phyloP scores from a whole-genome alignment of 2,329 filamentous ascomycete genomes.

The Cercospora sesami region DNA sequence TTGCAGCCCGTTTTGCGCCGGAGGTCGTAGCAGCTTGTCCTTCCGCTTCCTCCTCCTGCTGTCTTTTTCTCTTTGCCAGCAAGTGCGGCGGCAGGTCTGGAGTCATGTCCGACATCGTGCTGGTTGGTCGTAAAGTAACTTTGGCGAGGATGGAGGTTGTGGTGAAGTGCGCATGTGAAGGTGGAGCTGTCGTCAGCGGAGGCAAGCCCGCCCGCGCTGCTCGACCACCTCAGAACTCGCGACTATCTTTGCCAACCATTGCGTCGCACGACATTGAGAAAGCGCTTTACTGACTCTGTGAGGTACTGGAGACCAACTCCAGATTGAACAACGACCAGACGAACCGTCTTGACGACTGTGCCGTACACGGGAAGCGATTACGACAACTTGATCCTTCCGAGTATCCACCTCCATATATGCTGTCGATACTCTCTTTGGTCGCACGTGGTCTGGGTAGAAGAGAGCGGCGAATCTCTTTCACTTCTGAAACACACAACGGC shows the following conservation, averaged over 20 bases:
- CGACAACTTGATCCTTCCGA: conserved; percentile 1
- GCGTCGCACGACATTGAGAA: background rate
- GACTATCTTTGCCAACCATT: background rate
- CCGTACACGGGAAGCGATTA: background rate
- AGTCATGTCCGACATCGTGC: conserved; percentile 65
- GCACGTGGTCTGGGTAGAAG: background rate
- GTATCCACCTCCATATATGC: background rate
- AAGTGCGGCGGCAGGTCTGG: conserved; percentile 69
- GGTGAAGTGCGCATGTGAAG: background rate
- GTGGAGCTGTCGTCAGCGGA: conserved; percentile 13
- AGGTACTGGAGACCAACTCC: background rate
- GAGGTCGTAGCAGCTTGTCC: conserved; percentile 41
- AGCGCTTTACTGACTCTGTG: background rate
- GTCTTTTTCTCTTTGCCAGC: conserved; percentile 53
- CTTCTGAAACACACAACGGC: background rate
- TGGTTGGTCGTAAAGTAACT: background rate
- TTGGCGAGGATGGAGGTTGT: background rate
- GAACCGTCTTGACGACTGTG: background rate
- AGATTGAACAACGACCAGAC: background rate
- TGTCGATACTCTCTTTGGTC: background rate
- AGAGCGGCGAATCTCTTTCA: background rate
- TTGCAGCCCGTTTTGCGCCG: conserved; percentile 38
- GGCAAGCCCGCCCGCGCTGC: background rate
- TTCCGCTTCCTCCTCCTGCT: conserved; percentile 45
- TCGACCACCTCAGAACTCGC: background rate